A percentile compares a stretch with the other conserved stretches of the same genome.
phyloP scores from a whole-genome alignment of 768 basidiomycete genomes.

The Xerocomellus intermedius region DNA sequence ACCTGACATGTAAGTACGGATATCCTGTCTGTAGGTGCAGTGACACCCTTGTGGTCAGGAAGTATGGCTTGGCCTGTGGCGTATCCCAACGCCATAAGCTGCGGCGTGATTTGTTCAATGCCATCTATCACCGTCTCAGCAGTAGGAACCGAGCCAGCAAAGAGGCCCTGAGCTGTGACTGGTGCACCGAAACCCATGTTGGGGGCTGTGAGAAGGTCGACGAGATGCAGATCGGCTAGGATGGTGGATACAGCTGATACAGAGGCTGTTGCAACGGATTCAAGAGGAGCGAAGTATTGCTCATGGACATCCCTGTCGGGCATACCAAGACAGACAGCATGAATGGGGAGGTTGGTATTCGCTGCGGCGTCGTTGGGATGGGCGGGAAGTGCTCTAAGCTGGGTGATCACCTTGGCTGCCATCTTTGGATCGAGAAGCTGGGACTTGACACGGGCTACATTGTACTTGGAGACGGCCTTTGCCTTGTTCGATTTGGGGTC shows the following conservation, averaged over 20 bases:
- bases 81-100: constrained; percentile 75
- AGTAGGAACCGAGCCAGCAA: constrained; percentile 76
- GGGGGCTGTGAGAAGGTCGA: constrained; percentile 58
- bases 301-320: constrained; percentile 61
- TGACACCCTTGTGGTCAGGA: constrained; percentile 67
- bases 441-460: constrained; percentile 63
- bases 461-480: constrained; percentile 44
- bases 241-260: constrained; percentile 47
- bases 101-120: constrained; percentile 67
- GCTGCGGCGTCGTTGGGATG: constrained; percentile 10
- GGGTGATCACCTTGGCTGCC: constrained; percentile 70
- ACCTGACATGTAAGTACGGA: constrained; percentile 75
- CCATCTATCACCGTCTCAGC: constrained; percentile 70
- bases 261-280: constrained; percentile 48
- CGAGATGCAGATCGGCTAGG: constrained; percentile 58
- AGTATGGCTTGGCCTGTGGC: constrained; percentile 64
- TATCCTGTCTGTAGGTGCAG: constrained; percentile 75
- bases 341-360: constrained; percentile 51
- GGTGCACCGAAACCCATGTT: constrained; percentile 74
- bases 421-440: constrained; percentile 64
- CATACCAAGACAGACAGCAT: constrained; percentile 70
- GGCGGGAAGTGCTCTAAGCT: constrained; percentile 59
- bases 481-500: constrained; percentile 38
- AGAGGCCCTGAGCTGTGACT: constrained; percentile 61
- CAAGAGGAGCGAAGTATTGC: constrained; percentile 56